Percentiles rank a stretch among this genome's conserved stretches.
These are phyloP conservation scores for Venturia nashicola DNA, from an alignment of 2,329 filamentous ascomycete genomes.

Conservation along the genomic window DNA sequence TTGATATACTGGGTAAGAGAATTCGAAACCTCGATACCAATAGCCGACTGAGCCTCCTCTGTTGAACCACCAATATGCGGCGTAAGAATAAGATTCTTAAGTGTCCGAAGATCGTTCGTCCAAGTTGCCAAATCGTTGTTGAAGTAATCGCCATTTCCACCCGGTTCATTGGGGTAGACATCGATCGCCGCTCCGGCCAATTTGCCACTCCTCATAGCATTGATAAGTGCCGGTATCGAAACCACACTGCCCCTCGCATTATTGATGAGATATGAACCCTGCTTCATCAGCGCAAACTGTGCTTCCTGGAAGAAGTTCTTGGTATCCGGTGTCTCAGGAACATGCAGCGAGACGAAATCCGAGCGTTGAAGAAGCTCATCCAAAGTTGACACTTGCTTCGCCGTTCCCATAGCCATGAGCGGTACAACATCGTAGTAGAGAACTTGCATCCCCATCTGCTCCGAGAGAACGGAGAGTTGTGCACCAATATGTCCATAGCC, in stretches of 20 bases:
- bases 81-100: conserved; percentile 90
- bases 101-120: conserved; percentile 69
- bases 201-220: conserved; percentile 74
- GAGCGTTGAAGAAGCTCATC: conserved; percentile 63
- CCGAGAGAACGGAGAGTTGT: conserved; percentile 86
- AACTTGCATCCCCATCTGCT: conserved; percentile 96
- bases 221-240: conserved; percentile 82
- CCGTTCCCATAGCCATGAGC: conserved; percentile 85
- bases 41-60: conserved; percentile 92
- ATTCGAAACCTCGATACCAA: conserved; percentile 83
- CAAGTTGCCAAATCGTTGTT: conserved; percentile 63
- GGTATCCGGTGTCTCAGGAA: conserved; percentile 86
- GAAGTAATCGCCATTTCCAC: conserved; percentile 92
- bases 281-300: conserved; percentile 82
- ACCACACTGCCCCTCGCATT: conserved; percentile 89
- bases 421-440: conserved; percentile 95
- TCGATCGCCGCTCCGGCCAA: conserved; percentile 91
- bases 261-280: conserved; percentile 89
- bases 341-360: conserved; percentile 91
- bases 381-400: conserved; percentile 68
- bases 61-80: conserved; percentile 97
- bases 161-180: conserved; percentile 89
- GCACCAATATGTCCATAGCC: conserved; percentile 97
- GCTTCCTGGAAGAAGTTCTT: conserved; percentile 76
- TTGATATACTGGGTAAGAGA: conserved; percentile 91